Base-by-base conservation (phyloP, 305 asterid species). In the Fraxinus albicans region DNA sequence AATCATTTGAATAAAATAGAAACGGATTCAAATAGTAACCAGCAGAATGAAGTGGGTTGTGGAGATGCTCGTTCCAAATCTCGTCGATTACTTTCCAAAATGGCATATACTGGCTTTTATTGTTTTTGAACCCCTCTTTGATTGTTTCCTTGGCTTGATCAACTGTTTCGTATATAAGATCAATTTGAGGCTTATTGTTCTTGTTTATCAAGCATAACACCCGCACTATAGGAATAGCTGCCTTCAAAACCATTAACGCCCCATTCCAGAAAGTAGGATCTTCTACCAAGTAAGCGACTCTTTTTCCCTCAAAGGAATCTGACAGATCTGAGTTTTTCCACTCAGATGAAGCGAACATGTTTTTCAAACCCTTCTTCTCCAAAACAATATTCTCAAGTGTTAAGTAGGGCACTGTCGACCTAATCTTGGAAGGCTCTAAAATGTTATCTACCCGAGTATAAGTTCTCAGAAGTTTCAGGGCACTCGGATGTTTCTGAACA, bases 121-220 rank as follows among this genome's bases (percentile, higher is more conserved):
- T 88, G 55, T 55, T 2, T 33, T 84, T 50, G 35, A 94, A 84
- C 25, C 84, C 91, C 33, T 80, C 74, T 76, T 79, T 87, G 29
- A 94, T 93, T 0, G 87, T 87, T 83, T 90, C 98, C 85, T 94
- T 94, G 0, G 85, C 94, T 60, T 90, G 93, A 82, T 92, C 95
- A 4, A 94, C 83, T 9, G 90, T 92, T 17, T 93, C 95, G 8
- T 92, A 92, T 78, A 95, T 86, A 47, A 53, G 81, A 29, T 89
- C 94, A 21, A 91, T 35, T 40, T 84, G 88, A 5, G 87, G 91
- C 70, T 76, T 86, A 25, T 74, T 77, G 17, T 77, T 77, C 21
- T 40, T n/a, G 19, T 86, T 58, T 80, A 93, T 65, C 86, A 90
- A 87, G 12, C 86, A 89, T 12, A 94, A 35, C 21, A 81, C 88